phyloP scores from a whole-genome alignment of 2,329 filamentous ascomycete genomes.

The Cladosporium phlei region DNA sequence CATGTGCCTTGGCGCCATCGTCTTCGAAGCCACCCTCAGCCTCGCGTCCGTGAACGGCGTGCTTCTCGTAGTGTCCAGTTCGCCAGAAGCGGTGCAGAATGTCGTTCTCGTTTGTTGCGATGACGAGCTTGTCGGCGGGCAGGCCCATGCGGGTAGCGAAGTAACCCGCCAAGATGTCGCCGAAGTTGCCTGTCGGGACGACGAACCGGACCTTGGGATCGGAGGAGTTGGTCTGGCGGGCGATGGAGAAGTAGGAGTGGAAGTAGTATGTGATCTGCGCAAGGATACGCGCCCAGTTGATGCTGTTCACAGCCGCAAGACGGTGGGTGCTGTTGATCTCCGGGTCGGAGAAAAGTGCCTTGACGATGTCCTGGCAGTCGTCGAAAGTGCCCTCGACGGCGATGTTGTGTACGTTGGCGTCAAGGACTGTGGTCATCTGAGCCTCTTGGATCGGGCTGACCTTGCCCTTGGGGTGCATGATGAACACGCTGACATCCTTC shows the following conservation, averaged over 20 bases:
- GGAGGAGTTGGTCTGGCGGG: conserved; percentile 55
- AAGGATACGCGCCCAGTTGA: conserved; percentile 92
- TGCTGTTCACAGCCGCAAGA: conserved; percentile 90
- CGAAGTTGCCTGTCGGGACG: conserved; percentile 94
- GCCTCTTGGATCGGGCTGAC: conserved; percentile 90
- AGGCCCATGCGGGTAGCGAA: conserved; percentile 89
- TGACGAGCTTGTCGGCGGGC: conserved; percentile 79
- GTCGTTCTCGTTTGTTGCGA: conserved; percentile 96
- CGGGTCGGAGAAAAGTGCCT: conserved; percentile 81
- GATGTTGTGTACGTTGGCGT: conserved; percentile 88
- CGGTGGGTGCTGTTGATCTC: conserved; percentile 77
- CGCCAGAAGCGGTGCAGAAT: conserved; percentile 95
- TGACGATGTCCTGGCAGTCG: conserved; percentile 96
- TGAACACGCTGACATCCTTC: conserved; percentile 95
- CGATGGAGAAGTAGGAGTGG: conserved; percentile 82
- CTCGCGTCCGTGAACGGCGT: conserved; percentile 55
- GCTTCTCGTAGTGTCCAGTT: conserved; percentile 84
- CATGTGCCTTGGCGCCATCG: conserved; percentile 59
- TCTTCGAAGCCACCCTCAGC: conserved; percentile 52
- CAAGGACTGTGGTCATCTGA: conserved; percentile 93
- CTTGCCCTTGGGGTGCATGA: conserved; percentile 85
- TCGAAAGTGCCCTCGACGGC: conserved; percentile 89
- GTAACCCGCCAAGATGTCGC: conserved; percentile 88
- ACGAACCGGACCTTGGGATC: conserved; percentile 74
- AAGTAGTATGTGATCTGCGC: conserved; percentile 98